Conservation (phyloP, 2,329 filamentous ascomycete genomes). For the Fusarium zealandicum region DNA sequence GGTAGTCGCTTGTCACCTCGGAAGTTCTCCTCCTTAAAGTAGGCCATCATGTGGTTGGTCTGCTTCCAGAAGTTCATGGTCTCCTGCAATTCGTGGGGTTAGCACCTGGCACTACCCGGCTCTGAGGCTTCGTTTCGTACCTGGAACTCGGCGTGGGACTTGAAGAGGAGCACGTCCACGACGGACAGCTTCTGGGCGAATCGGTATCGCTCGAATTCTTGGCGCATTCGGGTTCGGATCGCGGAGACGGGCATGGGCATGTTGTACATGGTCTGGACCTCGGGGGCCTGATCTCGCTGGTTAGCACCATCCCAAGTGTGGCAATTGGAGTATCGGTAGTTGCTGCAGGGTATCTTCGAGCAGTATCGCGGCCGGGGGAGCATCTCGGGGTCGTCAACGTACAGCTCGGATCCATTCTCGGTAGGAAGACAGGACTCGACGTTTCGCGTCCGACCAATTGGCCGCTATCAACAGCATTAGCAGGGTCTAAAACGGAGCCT, state of each 20-base stretch:
- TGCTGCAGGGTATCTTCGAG: neutral
- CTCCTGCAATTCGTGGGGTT: constrained; percentile 66
- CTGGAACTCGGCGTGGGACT: constrained; percentile 95
- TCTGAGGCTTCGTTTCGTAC: constrained; percentile 56
- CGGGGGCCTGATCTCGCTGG: constrained; percentile 73
- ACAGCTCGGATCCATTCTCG: constrained; percentile 96
- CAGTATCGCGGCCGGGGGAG: neutral
- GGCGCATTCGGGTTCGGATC: constrained; percentile 90
- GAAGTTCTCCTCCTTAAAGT: constrained; percentile 86
- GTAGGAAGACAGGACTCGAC: constrained; percentile 87
- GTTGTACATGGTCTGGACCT: constrained; percentile 97
- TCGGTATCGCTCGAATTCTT: constrained; percentile 96
- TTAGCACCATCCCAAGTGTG: constrained; percentile 18
- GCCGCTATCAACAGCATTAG: constrained; percentile 67
- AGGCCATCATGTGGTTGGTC: constrained; percentile 92
- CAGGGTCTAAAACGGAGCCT: constrained; percentile 9
- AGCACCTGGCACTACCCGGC: constrained; percentile 10
- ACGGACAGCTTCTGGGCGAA: constrained; percentile 89
- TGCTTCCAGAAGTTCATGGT: constrained; percentile 99
- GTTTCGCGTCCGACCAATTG: constrained; percentile 89
- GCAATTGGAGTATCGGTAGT: no score
- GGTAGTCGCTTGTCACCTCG: constrained; percentile 81
- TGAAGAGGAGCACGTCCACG: constrained; percentile 87
- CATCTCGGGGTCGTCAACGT: constrained; percentile 54
- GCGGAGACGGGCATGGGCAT: constrained; percentile 86